A percentile compares a stretch with the other conserved stretches of the same genome.
These are phyloP conservation scores for Puya raimondii DNA, from an alignment of 176 grass and related monocot genomes.

Conservation along the genomic window DNA sequence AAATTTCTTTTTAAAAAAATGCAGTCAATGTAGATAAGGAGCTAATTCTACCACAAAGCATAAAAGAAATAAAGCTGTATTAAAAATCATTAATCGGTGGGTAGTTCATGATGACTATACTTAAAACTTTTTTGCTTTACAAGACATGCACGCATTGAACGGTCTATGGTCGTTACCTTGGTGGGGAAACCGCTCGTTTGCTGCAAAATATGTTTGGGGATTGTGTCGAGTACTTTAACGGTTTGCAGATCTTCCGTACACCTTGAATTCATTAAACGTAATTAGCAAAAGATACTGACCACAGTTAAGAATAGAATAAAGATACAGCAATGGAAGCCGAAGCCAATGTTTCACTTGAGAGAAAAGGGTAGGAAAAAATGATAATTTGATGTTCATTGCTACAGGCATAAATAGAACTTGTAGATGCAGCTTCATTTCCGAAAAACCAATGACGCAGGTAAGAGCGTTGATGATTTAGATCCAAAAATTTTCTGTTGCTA, in stretches of 20 bases:
- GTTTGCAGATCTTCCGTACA: conserved; percentile 67
- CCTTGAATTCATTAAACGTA: conserved; percentile 31
- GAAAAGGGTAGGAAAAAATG: no score
- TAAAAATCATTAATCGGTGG: not conserved
- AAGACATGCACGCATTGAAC: not conserved
- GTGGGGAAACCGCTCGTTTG: conserved; percentile 70
- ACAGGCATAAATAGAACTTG: no score
- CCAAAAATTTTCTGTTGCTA: not conserved
- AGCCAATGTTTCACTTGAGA: not conserved
- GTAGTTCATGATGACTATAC: not conserved
- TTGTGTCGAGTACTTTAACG: conserved; percentile 66
- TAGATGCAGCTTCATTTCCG: no score
- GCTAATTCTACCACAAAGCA: not conserved
- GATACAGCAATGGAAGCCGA: not conserved
- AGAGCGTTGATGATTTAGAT: not conserved
- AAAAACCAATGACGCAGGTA: not conserved
- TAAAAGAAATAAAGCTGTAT: not conserved
- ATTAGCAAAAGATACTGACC: not conserved
- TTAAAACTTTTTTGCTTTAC: not conserved
- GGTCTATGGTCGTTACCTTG: conserved; percentile 35
- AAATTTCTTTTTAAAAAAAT: not conserved
- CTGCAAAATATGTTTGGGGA: conserved; percentile 66
- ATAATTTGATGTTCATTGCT: no score
- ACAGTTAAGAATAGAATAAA: not conserved
- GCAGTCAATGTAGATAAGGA: not conserved